Evolutionary conservation across 140 eudicot genomes (phyloP), one percentile per base, ranked within the genome.

Genomic region (Cichorium intybus): DNA sequence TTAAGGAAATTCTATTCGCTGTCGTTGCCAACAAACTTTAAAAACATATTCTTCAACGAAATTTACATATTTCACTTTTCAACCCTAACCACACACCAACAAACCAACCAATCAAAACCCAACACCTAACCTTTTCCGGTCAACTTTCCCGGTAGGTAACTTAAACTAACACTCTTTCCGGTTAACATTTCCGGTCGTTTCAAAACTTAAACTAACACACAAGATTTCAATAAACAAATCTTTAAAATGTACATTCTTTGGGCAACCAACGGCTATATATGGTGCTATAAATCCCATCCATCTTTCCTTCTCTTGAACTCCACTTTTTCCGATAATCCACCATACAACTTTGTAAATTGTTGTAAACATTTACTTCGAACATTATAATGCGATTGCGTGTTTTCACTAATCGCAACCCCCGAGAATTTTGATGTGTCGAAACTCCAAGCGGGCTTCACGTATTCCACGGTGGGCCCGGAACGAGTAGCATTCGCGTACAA

Each of bases 271-370:
- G n/a, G 28, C 4, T 28, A n/a, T n/a, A n/a, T n/a, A 16, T 35
- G 56, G 69, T 27, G 50, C 83, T 91, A 91, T 62, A 70, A 43
- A 85, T 92, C 96, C 98, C 98, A 92, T 23, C 96, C 95, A 60
- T 92, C 98, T 24, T 62, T 77, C 64, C 98, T 72, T 69, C 77
- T 48, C 17, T 79, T 64, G 20, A 92, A 92, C 27, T 75, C 79
- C 18, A 79, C 71, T 73, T 77, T 88, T 51, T 74, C 68, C 0
- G 78, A 35, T 54, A 92, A 71, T 41, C 89, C 84, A 15, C 98
- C 98, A 57, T 87, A 88, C 69, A 88, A 68, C 22, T 41, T 64
- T 9, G 83, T 26, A 64, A 92, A 92, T 54, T 60, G 77, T 17
- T 31, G 23, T 29, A 92, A 80, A 71, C 98, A 92, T 6, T 62